A percentile compares a stretch with the other conserved stretches of the same genome.
Conservation (phyloP, 1,284 basidiomycete genomes). For the Volvariella volvacea region DNA sequence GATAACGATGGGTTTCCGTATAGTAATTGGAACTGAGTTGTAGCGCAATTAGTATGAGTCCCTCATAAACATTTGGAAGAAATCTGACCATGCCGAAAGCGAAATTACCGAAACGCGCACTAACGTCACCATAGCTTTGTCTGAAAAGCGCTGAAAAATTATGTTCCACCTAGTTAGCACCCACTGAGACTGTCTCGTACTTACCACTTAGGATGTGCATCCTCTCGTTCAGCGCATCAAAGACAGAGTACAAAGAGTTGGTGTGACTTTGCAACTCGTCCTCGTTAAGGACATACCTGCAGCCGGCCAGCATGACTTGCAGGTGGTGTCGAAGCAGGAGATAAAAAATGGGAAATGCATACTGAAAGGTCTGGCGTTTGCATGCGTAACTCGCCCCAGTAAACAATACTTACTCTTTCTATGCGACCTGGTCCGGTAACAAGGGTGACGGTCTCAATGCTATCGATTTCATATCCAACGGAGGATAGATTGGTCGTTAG, state of each 20-base stretch:
- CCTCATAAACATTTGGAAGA: neutral
- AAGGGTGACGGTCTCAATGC: constrained; percentile 5
- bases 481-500: constrained; percentile 4
- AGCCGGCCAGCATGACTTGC: neutral
- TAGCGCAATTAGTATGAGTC: neutral
- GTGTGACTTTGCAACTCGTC: neutral
- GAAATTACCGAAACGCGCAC: constrained; percentile 9
- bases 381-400: neutral
- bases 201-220: constrained; percentile 3
- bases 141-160: constrained; percentile 4
- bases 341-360: neutral
- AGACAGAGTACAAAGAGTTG: neutral
- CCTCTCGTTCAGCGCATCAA: constrained; percentile 1
- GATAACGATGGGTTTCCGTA: neutral
- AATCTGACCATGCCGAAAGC: constrained; percentile 13
- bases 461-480: constrained; percentile 7
- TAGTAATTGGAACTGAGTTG: neutral
- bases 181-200: too few species aligned
- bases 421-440: constrained; percentile 8
- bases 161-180: too few species aligned
- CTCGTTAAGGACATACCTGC: neutral
- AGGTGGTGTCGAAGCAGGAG: neutral
- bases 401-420: constrained; percentile 5
- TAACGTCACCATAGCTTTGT: constrained; percentile 8
- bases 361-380: too few species aligned